phyloP scores from a whole-genome alignment of 2,329 filamentous ascomycete genomes.

The Xylariaceae sp. region DNA sequence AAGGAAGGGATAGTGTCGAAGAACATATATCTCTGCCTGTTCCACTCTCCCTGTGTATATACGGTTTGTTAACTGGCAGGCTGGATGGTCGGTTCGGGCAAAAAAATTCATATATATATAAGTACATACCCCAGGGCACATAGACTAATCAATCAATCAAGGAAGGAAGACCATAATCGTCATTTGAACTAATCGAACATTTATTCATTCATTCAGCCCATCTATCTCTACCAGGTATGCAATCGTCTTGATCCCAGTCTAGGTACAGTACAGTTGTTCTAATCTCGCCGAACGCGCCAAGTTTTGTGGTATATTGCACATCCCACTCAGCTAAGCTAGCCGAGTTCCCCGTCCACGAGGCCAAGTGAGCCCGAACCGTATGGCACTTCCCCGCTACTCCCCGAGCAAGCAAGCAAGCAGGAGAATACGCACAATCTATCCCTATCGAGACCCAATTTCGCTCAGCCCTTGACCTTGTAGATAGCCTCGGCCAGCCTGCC shows the following conservation, averaged over 20 bases:
- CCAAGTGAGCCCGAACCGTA: not conserved
- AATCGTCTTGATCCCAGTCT: not conserved
- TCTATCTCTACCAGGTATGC: not conserved
- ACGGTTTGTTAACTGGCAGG: too few relatives aligned
- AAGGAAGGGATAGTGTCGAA: too few relatives aligned
- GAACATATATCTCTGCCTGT: too few relatives aligned
- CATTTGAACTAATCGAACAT: conserved; percentile 5
- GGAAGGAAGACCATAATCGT: not conserved
- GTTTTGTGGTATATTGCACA: not conserved
- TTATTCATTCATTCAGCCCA: conserved; percentile 9
- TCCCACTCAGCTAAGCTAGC: not conserved
- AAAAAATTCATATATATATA: too few relatives aligned
- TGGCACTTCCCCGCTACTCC: too few relatives aligned
- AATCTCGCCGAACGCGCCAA: not conserved
- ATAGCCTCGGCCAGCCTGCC: conserved; percentile 81
- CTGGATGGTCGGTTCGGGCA: too few relatives aligned
- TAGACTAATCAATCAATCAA: not conserved
- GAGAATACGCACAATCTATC: not conserved
- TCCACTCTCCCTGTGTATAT: too few relatives aligned
- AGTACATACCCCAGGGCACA: too few relatives aligned
- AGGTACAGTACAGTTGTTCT: not conserved
- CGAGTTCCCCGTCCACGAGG: not conserved
- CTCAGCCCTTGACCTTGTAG: conserved; percentile 76
- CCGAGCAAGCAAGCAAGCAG: too few relatives aligned
- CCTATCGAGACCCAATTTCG: not conserved